Base-by-base conservation (phyloP, 2,329 filamentous ascomycete species). In the Diaporthe humulicola region DNA sequence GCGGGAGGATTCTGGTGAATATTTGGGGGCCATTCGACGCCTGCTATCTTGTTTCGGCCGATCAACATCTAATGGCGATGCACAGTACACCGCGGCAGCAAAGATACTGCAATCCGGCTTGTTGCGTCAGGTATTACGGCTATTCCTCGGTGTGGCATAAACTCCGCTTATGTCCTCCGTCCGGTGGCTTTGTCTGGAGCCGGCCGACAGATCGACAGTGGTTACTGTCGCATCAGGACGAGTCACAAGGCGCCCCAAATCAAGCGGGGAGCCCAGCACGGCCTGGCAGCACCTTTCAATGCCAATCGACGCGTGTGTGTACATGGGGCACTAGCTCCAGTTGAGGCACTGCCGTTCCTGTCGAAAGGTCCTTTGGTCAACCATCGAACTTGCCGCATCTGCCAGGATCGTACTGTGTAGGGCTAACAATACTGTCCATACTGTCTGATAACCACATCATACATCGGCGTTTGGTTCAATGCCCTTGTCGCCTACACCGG, bases 1-100 rank as follows among this genome's bases (percentile, higher is more conserved):
- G 45, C 70, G 57, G 70, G 25, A 40, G 57, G 36, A 72, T 64
- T 54, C 19, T 54, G 45, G 56, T 72, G 57, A 38, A 72, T 40
- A 50, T 42, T 72, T 72, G 70, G 70, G 56, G 70, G 57, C 70
- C 58, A n/a, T 12, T 42, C 57, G 19, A 52, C 17, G 28, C 30
- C 42, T 54, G 30, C 38, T 64, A 25, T 30, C 54, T 52, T 28
- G 1, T 33, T 30, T 25, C 57, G 54, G 25, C 33, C 42, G 30
- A 22, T 45, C 28, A n/a, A 42, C 9, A 19, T 33, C 15, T 42
- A 15, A 42, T 40, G 36, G 25, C n/a, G 25, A 19, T 12, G 25
- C 64, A 52, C 45, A 19, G n/a, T 28, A 36, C 22, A 19, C n/a
- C 38, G n/a, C 40, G 30, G 17, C 61, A 36, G 19, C 61, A 38